These are phyloP conservation scores for Penicillium subrubescens DNA, from an alignment of 495 filamentous ascomycete species.

Conservation along the genomic window DNA sequence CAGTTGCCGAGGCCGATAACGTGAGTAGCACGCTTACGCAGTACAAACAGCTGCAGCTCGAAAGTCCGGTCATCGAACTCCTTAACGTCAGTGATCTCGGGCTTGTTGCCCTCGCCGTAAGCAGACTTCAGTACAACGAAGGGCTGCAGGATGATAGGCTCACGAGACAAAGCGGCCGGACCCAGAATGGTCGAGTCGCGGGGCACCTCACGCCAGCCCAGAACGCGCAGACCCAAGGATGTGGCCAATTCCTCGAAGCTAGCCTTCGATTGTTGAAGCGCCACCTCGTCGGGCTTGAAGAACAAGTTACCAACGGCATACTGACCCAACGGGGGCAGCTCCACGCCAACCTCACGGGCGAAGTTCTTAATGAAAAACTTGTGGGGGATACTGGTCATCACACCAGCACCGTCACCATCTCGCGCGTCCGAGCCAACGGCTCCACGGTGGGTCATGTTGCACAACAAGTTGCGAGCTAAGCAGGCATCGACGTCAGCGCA, in stretches of 20 bases:
- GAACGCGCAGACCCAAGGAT: conserved; percentile 81
- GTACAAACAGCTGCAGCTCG: conserved; percentile 89
- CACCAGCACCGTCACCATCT: conserved; percentile 96
- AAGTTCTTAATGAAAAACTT: conserved; percentile 99
- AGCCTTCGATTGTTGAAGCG: conserved; percentile 80
- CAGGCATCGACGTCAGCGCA: conserved; percentile 19
- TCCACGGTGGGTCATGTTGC: conserved; percentile 99
- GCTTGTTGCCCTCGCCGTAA: conserved; percentile 85
- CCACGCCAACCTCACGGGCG: conserved; percentile 81
- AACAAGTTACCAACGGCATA: conserved; percentile 98
- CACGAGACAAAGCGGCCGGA: conserved; percentile 88
- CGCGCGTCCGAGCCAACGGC: conserved; percentile 97
- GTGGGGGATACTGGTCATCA: conserved; percentile 99
- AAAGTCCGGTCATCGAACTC: conserved; percentile 84
- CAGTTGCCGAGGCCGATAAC: conserved; percentile 95
- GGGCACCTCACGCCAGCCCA: conserved; percentile 97
- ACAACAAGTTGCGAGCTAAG: conserved; percentile 86
- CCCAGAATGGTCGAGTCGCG: conserved; percentile 90
- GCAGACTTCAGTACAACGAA: conserved; percentile 87
- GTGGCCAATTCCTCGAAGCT: conserved; percentile 92
- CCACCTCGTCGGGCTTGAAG: conserved; percentile 93
- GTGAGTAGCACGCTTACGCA: conserved; percentile 93
- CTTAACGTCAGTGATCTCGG: conserved; percentile 75
- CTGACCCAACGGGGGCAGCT: conserved; percentile 84
- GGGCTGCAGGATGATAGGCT: conserved; percentile 93